A percentile compares a stretch with the other conserved stretches of the same genome.
phyloP scores from a whole-genome alignment of 2,329 filamentous ascomycete genomes.

The Anisogramma anomala region DNA sequence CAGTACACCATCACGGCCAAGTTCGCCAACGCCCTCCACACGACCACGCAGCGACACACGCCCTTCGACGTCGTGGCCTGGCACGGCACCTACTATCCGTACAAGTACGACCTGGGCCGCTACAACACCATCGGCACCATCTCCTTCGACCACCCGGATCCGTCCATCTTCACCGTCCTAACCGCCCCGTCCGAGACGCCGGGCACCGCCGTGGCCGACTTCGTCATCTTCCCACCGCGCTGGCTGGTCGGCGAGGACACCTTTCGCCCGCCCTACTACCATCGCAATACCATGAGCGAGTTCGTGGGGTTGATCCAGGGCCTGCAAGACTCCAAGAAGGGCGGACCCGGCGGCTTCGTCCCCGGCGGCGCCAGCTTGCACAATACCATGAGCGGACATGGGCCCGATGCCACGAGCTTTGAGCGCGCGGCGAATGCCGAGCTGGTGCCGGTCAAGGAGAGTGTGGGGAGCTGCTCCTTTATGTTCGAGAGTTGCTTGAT shows the following conservation, averaged over 20 bases:
- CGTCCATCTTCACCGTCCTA: conserved; percentile 64
- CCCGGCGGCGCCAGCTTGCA: conserved; percentile 52
- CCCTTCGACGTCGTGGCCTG: conserved; percentile 72
- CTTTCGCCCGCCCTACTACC: conserved; percentile 62
- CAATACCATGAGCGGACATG: conserved; percentile 60
- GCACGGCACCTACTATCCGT: conserved; percentile 71
- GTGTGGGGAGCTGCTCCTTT: conserved; percentile 50
- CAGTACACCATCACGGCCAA: conserved; percentile 46
- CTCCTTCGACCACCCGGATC: conserved; percentile 67
- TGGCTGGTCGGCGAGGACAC: conserved; percentile 61
- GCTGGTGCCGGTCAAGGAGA: conserved; percentile 45
- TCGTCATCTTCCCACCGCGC: conserved; percentile 60
- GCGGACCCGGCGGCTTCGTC: conserved; percentile 39
- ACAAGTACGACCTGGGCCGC: conserved; percentile 69
- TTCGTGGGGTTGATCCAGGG: conserved; percentile 51
- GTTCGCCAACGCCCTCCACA: conserved; percentile 57
- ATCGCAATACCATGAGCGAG: conserved; percentile 56
- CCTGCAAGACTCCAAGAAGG: conserved; percentile 52
- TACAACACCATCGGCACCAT: conserved; percentile 66
- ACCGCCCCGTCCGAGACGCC: conserved; percentile 49
- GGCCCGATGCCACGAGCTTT: conserved; percentile 45
- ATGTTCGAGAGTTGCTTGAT: conserved; percentile 61
- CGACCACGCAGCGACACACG: conserved; percentile 53
- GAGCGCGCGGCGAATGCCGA: conserved; percentile 45
- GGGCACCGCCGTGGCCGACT: conserved; percentile 57